Conservation (phyloP, 768 basidiomycete genomes). For the Sporobolomyces pararoseus region DNA sequence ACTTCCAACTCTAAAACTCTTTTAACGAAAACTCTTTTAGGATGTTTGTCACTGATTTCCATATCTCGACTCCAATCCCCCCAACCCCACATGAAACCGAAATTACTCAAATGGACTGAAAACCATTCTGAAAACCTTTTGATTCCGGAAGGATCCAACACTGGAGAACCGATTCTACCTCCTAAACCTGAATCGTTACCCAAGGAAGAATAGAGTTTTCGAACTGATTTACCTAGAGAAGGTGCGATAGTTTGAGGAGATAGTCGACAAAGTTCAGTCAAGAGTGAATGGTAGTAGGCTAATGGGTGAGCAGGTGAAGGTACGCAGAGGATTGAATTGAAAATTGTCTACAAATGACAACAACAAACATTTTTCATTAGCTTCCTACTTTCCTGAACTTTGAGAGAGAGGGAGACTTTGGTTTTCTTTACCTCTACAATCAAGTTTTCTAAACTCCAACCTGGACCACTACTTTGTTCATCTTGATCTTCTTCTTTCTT, state of each 20-base stretch:
- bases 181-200: slow-evolving; percentile 58
- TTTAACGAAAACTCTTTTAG: slow-evolving; percentile 80
- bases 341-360: slow-evolving; percentile 70
- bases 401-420: neutral
- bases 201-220: slow-evolving; percentile 74
- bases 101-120: slow-evolving; percentile 92
- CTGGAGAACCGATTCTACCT: neutral
- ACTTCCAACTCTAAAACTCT: slow-evolving; percentile 83
- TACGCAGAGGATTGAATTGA: slow-evolving; percentile 69
- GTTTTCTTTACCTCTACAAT: slow-evolving; percentile 66
- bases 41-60: slow-evolving; percentile 67
- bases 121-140: slow-evolving; percentile 92
- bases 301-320: slow-evolving; percentile 73
- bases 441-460: slow-evolving; percentile 84
- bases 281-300: slow-evolving; percentile 79
- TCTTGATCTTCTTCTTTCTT: slow-evolving; percentile 53
- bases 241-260: slow-evolving; percentile 89
- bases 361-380: neutral
- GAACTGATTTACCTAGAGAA: slow-evolving; percentile 90
- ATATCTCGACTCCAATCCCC: slow-evolving; percentile 96
- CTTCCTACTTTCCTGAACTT: neutral
- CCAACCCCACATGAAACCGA: slow-evolving; percentile 98
- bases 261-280: slow-evolving; percentile 92
- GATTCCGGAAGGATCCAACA: slow-evolving; percentile 73
- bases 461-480: slow-evolving; percentile 53